Conservation (phyloP, 2,329 filamentous ascomycete species). For the Cryphonectria japonica region DNA sequence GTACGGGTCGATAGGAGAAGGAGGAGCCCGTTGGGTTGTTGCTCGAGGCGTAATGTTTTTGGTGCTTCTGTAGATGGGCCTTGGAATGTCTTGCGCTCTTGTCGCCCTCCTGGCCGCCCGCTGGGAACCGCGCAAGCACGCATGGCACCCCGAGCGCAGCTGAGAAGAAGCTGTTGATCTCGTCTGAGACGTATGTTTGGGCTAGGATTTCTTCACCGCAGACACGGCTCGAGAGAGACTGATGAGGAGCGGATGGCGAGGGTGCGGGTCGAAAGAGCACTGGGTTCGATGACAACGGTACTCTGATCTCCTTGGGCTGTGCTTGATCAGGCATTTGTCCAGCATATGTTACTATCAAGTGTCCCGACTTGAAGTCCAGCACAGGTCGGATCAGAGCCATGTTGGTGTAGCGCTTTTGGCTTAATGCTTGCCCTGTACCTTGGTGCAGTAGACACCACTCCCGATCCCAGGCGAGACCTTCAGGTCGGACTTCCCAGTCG, state of each 20-base stretch:
- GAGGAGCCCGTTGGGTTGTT: constrained; percentile 50
- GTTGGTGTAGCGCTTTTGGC: constrained; percentile 82
- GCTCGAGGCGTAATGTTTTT: constrained; percentile 36
- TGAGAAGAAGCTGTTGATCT: constrained; percentile 79
- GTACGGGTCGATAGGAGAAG: neutral
- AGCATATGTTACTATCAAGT: constrained; percentile 64
- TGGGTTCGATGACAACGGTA: constrained; percentile 72
- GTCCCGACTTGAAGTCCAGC: constrained; percentile 70
- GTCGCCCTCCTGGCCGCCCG: constrained; percentile 57
- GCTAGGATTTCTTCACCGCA: constrained; percentile 80
- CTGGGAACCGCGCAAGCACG: constrained; percentile 80
- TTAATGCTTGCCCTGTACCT: constrained; percentile 82
- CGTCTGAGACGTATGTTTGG: constrained; percentile 67
- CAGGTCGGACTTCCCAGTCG: constrained; percentile 76
- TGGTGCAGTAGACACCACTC: constrained; percentile 95
- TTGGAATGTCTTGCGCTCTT: constrained; percentile 71
- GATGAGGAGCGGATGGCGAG: constrained; percentile 40
- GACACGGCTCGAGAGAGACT: constrained; percentile 64
- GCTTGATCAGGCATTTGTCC: constrained; percentile 35
- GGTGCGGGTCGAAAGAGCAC: constrained; percentile 51
- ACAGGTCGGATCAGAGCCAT: constrained; percentile 83
- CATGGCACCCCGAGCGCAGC: constrained; percentile 76
- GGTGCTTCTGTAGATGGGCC: constrained; percentile 66
- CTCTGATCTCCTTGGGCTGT: constrained; percentile 44
- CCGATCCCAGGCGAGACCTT: constrained; percentile 91